phyloP scores from a whole-genome alignment of 2,329 filamentous ascomycete species.

The Neoascochyta sp. region DNA sequence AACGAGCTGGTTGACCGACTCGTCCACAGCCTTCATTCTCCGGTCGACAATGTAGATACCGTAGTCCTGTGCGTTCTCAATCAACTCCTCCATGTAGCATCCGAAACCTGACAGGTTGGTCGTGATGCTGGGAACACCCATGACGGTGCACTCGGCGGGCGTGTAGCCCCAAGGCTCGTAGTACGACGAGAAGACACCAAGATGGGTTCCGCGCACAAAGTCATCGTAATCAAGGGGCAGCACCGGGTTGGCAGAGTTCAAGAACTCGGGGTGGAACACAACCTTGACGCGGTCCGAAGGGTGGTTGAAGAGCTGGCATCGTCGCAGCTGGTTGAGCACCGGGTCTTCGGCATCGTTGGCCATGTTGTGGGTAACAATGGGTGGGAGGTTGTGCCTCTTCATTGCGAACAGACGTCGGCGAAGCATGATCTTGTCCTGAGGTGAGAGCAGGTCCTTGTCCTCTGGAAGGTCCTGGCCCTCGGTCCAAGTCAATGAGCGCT shows the following conservation, averaged over 20 bases:
- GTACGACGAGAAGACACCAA: slow-evolving; percentile 95
- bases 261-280: slow-evolving; percentile 95
- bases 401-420: slow-evolving; percentile 91
- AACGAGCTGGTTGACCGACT: slow-evolving; percentile 92
- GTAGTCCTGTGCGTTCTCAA: slow-evolving; percentile 96
- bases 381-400: slow-evolving; percentile 86
- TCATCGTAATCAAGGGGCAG: slow-evolving; percentile 96
- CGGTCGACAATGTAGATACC: slow-evolving; percentile 99
- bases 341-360: slow-evolving; percentile 89
- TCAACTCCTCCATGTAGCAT: slow-evolving; percentile 99
- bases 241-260: slow-evolving; percentile 93
- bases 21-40: slow-evolving; percentile 90
- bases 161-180: slow-evolving; percentile 99
- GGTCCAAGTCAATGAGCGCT: slow-evolving; percentile 91
- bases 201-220: slow-evolving; percentile 92
- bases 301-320: slow-evolving; percentile 96
- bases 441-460: slow-evolving; percentile 91
- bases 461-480: slow-evolving; percentile 91
- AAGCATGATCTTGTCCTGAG: slow-evolving; percentile 87
- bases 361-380: slow-evolving; percentile 99
- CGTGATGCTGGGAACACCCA: slow-evolving; percentile 97
- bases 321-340: slow-evolving; percentile 89
- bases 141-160: slow-evolving; percentile 95
- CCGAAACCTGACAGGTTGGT: slow-evolving; percentile 97
- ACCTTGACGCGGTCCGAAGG: slow-evolving; percentile 94